phyloP scores from a whole-genome alignment of 306 rosid species.

The Elaeagnus macrophylla region DNA sequence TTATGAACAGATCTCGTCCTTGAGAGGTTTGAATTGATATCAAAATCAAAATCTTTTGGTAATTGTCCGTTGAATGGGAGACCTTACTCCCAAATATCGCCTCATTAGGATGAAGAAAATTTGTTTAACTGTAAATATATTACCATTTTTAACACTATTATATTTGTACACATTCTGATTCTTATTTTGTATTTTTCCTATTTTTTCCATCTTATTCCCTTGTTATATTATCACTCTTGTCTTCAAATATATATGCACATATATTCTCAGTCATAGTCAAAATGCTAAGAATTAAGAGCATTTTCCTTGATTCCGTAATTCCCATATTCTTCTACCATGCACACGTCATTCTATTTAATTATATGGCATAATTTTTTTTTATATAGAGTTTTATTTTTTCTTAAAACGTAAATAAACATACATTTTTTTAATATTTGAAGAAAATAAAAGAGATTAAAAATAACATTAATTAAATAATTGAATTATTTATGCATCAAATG shows the following conservation, averaged over 20 bases:
- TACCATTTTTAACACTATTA: constrained; percentile 3
- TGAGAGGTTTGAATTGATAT: not conserved
- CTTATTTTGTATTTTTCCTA: constrained; percentile 9
- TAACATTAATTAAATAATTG: no score
- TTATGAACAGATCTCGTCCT: no score
- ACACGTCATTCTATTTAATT: not conserved
- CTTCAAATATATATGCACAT: constrained; percentile 26
- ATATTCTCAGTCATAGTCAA: constrained; percentile 49
- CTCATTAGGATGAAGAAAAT: constrained; percentile 53
- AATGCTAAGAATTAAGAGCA: not conserved
- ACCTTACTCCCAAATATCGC: constrained; percentile 70
- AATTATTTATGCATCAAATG: no score
- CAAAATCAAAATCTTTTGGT: constrained; percentile 29
- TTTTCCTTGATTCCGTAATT: constrained; percentile 37
- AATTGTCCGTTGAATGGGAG: constrained; percentile 82
- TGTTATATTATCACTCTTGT: constrained; percentile 20
- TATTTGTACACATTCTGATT: not conserved
- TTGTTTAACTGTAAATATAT: constrained; percentile 35
- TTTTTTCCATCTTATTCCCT: not conserved
- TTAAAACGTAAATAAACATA: no score
- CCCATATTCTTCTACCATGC: not conserved
- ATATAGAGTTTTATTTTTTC: not conserved
- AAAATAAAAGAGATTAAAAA: no score
- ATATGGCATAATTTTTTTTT: no score
- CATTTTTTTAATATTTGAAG: no score